phyloP scores from a whole-genome alignment of 2,329 filamentous ascomycete genomes.

The Blumeriella jaapii region DNA sequence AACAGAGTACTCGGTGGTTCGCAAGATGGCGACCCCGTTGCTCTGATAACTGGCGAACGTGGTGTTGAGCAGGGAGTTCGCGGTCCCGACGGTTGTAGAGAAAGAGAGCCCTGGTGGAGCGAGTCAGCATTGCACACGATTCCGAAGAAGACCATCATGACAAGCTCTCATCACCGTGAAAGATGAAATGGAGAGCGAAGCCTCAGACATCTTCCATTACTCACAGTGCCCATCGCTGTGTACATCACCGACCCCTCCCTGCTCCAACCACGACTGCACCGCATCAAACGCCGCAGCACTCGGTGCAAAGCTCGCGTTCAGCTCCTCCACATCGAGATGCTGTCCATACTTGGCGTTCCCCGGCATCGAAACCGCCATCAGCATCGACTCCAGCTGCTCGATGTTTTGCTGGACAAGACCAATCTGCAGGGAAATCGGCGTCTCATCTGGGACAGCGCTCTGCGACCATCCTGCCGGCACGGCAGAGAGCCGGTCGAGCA shows the following conservation, averaged over 20 bases:
- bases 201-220: no score
- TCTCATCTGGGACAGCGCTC: slow-evolving; percentile 2
- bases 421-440: slow-evolving; percentile 23
- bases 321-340: slow-evolving; percentile 38
- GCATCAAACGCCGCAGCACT: slow-evolving; percentile 37
- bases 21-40: slow-evolving; percentile 29
- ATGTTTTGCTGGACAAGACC: slow-evolving; percentile 35
- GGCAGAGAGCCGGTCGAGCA: slow-evolving; percentile 5
- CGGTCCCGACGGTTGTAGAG: slow-evolving; percentile 36
- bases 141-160: no score
- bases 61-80: slow-evolving; percentile 41
- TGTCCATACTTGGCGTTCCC: slow-evolving; percentile 40
- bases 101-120: no score
- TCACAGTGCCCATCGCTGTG: slow-evolving; percentile 42
- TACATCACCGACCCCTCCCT: slow-evolving; percentile 36
- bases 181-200: no score
- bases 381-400: slow-evolving; percentile 32
- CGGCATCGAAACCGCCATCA: slow-evolving; percentile 37
- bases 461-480: slow-evolving; percentile 13
- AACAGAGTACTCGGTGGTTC: slow-evolving; percentile 22
- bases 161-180: no score
- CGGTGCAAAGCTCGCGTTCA: slow-evolving; percentile 41
- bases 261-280: slow-evolving; percentile 43
- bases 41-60: slow-evolving; percentile 40
- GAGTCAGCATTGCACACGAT: no score